A percentile compares a stretch with the other conserved stretches of the same genome.
phyloP scores from a whole-genome alignment of 2,329 filamentous ascomycete genomes.

The Clarireedia hainanense region DNA sequence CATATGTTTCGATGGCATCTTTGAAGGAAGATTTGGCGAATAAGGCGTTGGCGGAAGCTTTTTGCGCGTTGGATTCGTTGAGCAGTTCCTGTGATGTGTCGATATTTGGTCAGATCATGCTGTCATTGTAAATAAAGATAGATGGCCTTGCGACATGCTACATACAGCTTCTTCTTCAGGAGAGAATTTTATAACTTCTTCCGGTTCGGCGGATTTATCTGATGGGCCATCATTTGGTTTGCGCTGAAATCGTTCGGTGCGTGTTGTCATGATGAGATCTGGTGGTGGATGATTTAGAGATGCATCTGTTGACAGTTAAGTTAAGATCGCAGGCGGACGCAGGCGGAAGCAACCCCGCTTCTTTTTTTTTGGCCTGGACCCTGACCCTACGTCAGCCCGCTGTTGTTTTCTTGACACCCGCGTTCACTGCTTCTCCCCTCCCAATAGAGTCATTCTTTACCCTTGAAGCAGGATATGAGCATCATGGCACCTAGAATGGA shows the following conservation, averaged over 20 bases:
- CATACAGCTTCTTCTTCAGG: conserved; percentile 37
- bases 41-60: conserved; percentile 69
- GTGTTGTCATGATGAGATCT: conserved; percentile 22
- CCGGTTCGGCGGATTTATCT: conserved; percentile 13
- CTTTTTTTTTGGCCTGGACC: too few relatives aligned
- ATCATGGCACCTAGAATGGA: conserved; percentile 16
- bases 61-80: conserved; percentile 62
- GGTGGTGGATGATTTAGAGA: neutral
- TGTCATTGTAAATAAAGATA: too few relatives aligned
- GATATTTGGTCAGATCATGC: neutral
- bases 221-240: conserved; percentile 21
- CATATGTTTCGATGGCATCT: conserved; percentile 75
- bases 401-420: neutral
- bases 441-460: neutral
- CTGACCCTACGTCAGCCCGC: neutral
- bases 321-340: too few relatives aligned
- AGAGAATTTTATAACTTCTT: conserved; percentile 30
- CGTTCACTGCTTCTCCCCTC: conserved; percentile 2
- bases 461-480: neutral
- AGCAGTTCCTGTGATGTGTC: conserved; percentile 50
- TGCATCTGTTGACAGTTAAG: neutral
- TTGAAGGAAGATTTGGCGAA: conserved; percentile 67
- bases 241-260: conserved; percentile 28
- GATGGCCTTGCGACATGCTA: neutral
- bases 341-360: too few relatives aligned